Conservation (phyloP, 2,329 filamentous ascomycete species). For the Aspergillaceae sp. region DNA sequence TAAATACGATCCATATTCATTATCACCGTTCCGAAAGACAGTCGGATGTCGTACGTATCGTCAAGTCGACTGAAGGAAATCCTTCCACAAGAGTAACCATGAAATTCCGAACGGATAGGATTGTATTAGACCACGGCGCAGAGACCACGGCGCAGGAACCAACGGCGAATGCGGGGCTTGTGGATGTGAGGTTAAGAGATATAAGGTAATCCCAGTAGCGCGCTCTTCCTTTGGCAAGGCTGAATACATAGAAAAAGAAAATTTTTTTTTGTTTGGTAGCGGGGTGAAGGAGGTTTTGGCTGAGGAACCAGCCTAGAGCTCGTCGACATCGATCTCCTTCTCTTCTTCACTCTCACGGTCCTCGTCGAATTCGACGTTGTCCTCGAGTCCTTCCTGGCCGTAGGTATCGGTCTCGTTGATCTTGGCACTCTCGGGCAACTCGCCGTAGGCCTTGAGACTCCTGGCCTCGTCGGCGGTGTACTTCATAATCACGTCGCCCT, state of each 20-base stretch:
- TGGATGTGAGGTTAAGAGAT: constrained; percentile 10
- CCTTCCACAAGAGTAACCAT: neutral
- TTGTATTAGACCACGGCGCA: neutral
- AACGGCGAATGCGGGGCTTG: constrained; percentile 1
- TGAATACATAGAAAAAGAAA: constrained; percentile 23
- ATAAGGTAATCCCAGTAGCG: constrained; percentile 11
- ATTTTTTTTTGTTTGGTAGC: neutral
- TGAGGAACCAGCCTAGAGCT: constrained; percentile 57
- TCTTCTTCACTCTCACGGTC: constrained; percentile 60
- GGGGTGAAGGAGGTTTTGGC: neutral
- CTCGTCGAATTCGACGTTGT: constrained; percentile 99
- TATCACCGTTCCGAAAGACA: neutral
- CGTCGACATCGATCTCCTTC: constrained; percentile 89
- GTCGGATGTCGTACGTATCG: neutral
- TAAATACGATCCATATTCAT: constrained; percentile 3
- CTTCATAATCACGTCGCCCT: constrained; percentile 89
- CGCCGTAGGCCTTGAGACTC: constrained; percentile 91
- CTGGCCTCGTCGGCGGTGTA: constrained; percentile 94
- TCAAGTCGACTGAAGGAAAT: neutral
- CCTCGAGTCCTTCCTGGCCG: constrained; percentile 83
- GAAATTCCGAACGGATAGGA: constrained; percentile 1
- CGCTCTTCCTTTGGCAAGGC: constrained; percentile 18
- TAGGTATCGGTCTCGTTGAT: constrained; percentile 98
- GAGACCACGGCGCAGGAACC: neutral
- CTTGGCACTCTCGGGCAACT: constrained; percentile 94